Conservation (phyloP, 2,329 filamentous ascomycete species). For the Ascochyta clinopodiicola region DNA sequence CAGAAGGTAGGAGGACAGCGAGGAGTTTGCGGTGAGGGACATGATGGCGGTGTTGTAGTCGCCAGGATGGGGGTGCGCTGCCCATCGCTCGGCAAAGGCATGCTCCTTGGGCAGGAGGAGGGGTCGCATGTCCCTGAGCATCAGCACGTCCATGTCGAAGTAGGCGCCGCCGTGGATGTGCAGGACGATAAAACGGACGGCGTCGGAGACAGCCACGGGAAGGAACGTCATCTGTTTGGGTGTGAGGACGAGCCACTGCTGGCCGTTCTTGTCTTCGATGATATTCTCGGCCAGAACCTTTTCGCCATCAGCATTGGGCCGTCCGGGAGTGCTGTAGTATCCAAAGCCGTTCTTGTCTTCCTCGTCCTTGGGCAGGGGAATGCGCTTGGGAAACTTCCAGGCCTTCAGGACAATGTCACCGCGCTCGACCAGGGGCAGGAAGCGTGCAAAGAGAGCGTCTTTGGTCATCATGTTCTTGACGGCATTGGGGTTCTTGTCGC, state of each 20-base stretch:
- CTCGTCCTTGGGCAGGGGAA: constrained; percentile 57
- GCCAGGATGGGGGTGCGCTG: constrained; percentile 58
- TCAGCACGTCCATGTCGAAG: constrained; percentile 63
- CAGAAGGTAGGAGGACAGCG: constrained; percentile 61
- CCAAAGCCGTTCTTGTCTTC: constrained; percentile 58
- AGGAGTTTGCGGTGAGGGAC: constrained; percentile 63
- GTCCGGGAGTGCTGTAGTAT: constrained; percentile 57
- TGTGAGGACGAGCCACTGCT: constrained; percentile 61
- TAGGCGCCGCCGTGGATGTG: constrained; percentile 62
- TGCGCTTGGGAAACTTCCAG: constrained; percentile 62
- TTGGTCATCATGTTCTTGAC: constrained; percentile 59
- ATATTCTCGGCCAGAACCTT: constrained; percentile 59
- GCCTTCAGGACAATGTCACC: constrained; percentile 60
- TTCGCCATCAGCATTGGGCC: constrained; percentile 52
- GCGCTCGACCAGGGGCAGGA: constrained; percentile 60
- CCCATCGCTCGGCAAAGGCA: constrained; percentile 63
- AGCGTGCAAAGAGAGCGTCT: constrained; percentile 60
- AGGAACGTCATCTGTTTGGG: constrained; percentile 64
- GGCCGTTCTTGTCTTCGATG: constrained; percentile 56
- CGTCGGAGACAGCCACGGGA: constrained; percentile 64
- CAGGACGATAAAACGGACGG: constrained; percentile 62
- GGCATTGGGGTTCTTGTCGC: constrained; percentile 58
- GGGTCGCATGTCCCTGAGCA: constrained; percentile 63
- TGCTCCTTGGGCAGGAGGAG: constrained; percentile 59
- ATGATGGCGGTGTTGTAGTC: constrained; percentile 66